Evolutionary conservation across 495 filamentous ascomycete genomes (phyloP).

Genomic region (Collariella sp.): DNA sequence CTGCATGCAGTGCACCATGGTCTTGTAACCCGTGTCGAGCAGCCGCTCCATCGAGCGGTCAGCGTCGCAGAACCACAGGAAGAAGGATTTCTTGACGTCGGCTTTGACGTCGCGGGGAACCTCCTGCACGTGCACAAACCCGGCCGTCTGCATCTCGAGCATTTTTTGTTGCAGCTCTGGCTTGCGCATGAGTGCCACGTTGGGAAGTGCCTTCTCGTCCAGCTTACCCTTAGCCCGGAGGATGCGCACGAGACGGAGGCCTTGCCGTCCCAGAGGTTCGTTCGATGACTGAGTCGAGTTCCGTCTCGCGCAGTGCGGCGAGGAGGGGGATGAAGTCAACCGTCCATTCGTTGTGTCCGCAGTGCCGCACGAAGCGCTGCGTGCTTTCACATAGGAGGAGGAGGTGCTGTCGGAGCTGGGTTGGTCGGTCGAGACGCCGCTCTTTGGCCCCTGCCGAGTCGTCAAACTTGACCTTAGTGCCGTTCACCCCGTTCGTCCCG

Average conservation of each 20-base stretch:
- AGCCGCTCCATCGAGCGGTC: constrained; percentile 57
- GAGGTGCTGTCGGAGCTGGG: constrained; percentile 60
- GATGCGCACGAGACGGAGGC: constrained; percentile 69
- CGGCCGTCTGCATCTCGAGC: constrained; percentile 67
- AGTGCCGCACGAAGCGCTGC: constrained; percentile 56
- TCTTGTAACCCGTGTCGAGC: constrained; percentile 72
- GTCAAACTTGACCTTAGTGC: constrained; percentile 26
- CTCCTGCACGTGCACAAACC: constrained; percentile 84
- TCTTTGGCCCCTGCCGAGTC: constrained; percentile 26
- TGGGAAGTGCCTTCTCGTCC: constrained; percentile 76
- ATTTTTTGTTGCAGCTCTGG: constrained; percentile 75
- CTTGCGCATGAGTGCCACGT: constrained; percentile 65
- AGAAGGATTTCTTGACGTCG: constrained; percentile 69
- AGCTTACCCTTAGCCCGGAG: constrained; percentile 79
- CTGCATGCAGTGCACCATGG: constrained; percentile 79
- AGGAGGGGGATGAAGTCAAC: constrained; percentile 67
- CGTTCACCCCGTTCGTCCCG: constrained; percentile 24
- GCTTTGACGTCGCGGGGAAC: constrained; percentile 75
- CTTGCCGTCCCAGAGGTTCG: constrained; percentile 65
- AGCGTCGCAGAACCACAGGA: constrained; percentile 81
- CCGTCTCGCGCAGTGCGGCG: constrained; percentile 55
- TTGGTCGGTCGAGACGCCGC: constrained; percentile 47
- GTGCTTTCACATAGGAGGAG: constrained; percentile 63
- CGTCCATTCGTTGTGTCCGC: constrained; percentile 63
- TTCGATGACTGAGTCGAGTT: constrained; percentile 70